Base-by-base conservation (phyloP, 1,284 basidiomycete genomes). In the Malassezia brasiliensis region DNA sequence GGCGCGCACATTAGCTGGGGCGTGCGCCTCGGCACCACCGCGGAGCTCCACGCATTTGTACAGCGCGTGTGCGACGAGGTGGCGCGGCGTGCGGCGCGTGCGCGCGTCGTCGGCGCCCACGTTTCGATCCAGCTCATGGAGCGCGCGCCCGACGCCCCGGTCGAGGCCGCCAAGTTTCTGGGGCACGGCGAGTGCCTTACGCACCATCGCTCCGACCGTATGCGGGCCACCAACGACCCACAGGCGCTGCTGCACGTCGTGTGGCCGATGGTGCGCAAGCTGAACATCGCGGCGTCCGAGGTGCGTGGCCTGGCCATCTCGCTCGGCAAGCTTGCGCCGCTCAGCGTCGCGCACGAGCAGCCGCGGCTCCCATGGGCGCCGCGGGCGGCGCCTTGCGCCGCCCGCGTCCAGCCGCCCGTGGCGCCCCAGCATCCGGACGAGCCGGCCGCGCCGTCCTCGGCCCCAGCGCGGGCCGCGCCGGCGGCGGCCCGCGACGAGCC, bases 91-190 rank as follows among this genome's bases (percentile, higher is more conserved):
- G 60, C 63, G 3, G 47, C 61, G 67, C 76, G 77, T 0, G 93
- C 91, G 66, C 77, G 93, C 4, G 31, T 90, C 88, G 75, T 85
- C 88, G n/a, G 79, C 81, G 28, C 81, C 79, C 59, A 80, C 87
- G 7, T 78, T 90, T 68, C 80, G 83, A 50, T 81, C 78, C 38
- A 80, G 85, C 78, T 96, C 59, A 85, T 96, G 86, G 84, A 85
- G 62, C 82, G 93, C 7, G 85, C 88, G 71, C 83, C 87, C 0
- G 82, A 81, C 50, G 89, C 93, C 0, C 90, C 91, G 0, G 78
- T 87, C 11, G 94, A 98, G 69, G 82, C 88, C n/a, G 85, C 91
- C 0, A 98, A 96, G 86, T 96, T 96, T 62, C 80, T 96, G 63
- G 93, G 93, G 0, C 91, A 96, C 68, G 93, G 93, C 1, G 76